These are phyloP conservation scores for Rosa multiflora DNA, from an alignment of 306 rosid genomes.

Conservation along the genomic window DNA sequence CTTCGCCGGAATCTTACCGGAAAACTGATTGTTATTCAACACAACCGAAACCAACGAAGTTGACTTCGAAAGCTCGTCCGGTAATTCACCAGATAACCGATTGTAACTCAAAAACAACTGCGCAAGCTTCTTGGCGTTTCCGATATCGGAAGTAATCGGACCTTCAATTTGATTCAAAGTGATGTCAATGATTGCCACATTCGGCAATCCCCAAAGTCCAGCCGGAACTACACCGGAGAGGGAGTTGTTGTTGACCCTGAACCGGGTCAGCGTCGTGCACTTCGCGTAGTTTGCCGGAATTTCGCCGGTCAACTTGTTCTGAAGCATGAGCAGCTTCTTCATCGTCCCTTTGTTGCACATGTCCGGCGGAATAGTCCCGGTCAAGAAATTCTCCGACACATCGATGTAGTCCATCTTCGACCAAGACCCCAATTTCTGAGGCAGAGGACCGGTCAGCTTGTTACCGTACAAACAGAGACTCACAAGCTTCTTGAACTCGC, in stretches of 20 bases:
- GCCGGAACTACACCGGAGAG: constrained; percentile 71
- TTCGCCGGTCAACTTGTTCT: constrained; percentile 79
- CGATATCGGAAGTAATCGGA: constrained; percentile 49
- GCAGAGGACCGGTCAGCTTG: constrained; percentile 62
- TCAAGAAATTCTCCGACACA: constrained; percentile 64
- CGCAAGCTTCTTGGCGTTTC: constrained; percentile 50
- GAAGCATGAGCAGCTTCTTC: constrained; percentile 43
- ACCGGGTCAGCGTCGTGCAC: constrained; percentile 50
- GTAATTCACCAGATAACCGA: constrained; percentile 60
- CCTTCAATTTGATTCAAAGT: constrained; percentile 58
- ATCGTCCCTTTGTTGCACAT: constrained; percentile 75
- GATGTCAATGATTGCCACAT: constrained; percentile 51
- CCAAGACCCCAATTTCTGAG: constrained; percentile 75
- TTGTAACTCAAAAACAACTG: constrained; percentile 43
- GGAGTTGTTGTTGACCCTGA: constrained; percentile 70
- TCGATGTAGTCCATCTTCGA: constrained; percentile 55
- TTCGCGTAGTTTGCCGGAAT: constrained; percentile 60
- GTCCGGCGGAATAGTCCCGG: constrained; percentile 77
- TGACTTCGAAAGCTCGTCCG: constrained; percentile 55
- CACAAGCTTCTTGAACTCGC: constrained; percentile 59
- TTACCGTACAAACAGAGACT: constrained; percentile 63
- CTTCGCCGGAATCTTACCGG: constrained; percentile 52
- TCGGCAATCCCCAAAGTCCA: constrained; percentile 78
- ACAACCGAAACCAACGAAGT: constrained; percentile 45
- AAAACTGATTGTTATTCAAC: constrained; percentile 55